Percentiles rank a stretch among this genome's conserved stretches.
phyloP scores from a whole-genome alignment of 371 early-diverging fungal species.

The Smittium culicis region DNA sequence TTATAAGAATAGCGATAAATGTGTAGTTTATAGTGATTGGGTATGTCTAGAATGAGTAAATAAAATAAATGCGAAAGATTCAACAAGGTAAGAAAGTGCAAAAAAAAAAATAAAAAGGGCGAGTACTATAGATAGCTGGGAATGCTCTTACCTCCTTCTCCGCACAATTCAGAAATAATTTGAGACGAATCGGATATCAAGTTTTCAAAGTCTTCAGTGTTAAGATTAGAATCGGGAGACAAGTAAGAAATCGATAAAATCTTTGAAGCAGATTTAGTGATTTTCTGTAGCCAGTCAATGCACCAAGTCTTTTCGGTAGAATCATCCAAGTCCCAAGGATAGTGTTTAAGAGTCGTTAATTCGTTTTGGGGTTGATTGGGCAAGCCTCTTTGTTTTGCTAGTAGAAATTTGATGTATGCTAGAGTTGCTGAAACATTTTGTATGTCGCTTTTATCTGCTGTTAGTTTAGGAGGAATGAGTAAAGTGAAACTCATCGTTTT shows the following conservation, averaged over 20 bases:
- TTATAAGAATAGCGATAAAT: too few relatives aligned
- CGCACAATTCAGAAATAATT: constrained; percentile 7
- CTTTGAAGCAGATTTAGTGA: neutral
- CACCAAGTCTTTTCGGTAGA: constrained; percentile 1
- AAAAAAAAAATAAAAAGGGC: too few relatives aligned
- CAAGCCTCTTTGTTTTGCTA: neutral
- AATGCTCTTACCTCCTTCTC: constrained; percentile 11
- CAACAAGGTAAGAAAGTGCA: too few relatives aligned
- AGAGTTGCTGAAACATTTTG: neutral
- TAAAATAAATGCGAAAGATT: too few relatives aligned
- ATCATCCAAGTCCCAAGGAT: neutral
- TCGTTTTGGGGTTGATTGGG: neutral
- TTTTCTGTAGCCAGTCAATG: constrained; percentile 5
- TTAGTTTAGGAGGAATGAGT: neutral
- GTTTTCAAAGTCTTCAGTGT: neutral
- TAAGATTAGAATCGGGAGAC: too few relatives aligned
- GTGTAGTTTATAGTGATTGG: too few relatives aligned
- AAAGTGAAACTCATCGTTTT: neutral
- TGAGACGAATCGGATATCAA: neutral
- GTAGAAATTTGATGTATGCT: neutral
- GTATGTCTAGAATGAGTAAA: too few relatives aligned
- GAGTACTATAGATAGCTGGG: too few relatives aligned
- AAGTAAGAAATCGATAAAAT: neutral
- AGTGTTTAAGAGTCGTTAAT: neutral
- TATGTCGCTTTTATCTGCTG: neutral